Evolutionary conservation across 768 basidiomycete species (phyloP).

Genomic region (Russula dissimulans): DNA sequence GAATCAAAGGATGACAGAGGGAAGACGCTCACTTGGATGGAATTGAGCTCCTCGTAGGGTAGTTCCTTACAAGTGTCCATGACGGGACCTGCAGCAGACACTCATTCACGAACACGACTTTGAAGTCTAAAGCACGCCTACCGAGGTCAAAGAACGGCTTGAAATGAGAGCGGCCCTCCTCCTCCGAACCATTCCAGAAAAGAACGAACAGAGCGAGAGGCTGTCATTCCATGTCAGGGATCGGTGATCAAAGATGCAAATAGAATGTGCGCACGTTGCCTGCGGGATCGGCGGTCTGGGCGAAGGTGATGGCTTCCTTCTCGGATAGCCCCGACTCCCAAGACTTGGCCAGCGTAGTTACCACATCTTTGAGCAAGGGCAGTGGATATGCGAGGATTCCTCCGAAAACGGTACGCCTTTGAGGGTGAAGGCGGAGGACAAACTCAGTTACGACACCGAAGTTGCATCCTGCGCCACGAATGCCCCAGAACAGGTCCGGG

Average conservation of each 20-base stretch:
- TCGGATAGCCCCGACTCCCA: not conserved
- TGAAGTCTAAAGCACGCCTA: not conserved
- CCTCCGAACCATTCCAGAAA: constrained; percentile 24
- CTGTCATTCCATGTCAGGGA: constrained; percentile 4
- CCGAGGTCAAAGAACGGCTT: constrained; percentile 23
- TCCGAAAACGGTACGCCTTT: constrained; percentile 23
- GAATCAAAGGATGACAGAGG: not conserved
- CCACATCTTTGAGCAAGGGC: not conserved
- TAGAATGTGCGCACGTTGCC: constrained; percentile 8
- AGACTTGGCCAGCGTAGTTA: not conserved
- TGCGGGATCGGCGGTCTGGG: not conserved
- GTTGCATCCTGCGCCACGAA: constrained; percentile 42
- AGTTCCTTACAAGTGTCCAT: constrained; percentile 19
- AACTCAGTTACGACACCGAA: constrained; percentile 48
- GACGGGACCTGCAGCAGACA: constrained; percentile 14
- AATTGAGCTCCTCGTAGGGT: constrained; percentile 18
- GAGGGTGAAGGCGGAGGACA: constrained; percentile 28
- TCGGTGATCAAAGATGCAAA: too few species aligned
- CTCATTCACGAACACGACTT: not conserved
- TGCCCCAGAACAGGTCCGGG: constrained; percentile 39
- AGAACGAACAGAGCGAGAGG: constrained; percentile 13
- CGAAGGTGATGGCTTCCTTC: constrained; percentile 1
- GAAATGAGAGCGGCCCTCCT: constrained; percentile 21
- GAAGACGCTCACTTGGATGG: constrained; percentile 10
- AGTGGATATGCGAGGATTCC: constrained; percentile 12